Evolutionary conservation across 441 rosid genomes (phyloP), one percentile per base, ranked within the genome.

Genomic region (Populus hybrid): DNA sequence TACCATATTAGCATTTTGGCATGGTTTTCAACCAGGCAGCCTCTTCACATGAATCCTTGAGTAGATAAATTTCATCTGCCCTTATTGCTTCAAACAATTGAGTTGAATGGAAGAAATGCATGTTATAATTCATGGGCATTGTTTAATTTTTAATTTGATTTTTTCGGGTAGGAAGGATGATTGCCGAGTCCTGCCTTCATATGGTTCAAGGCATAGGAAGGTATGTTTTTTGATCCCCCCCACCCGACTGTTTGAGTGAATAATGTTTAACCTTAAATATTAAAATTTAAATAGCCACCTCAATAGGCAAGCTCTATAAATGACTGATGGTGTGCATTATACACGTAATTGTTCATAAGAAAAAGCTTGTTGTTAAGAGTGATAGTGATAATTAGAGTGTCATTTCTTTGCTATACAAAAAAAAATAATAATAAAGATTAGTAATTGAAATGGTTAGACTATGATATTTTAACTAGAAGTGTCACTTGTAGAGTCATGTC

Each of bases 141-240:
- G 14, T 65, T 21, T 23, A 1, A 65, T 65, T 24, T 8, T 10
- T 36, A 10, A 9, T 32, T 35, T 1, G 16, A 32, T 61, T 16
- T 50, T 72, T n/a, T 67, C 9, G 69, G 70, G 76, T 76, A 91
- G 98, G 88, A 84, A 87, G 68, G 80, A 83, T 81, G 82, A 64
- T 75, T 78, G 71, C 82, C 71, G 75, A 79, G 85, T 76, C 65
- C 77, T 1, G 73, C 76, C 82, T 78, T 81, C 85, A 74, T 80
- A 70, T 73, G 76, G 78, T 78, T 69, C 84, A 46, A 87, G 83
- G 84, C 74, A 24, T 68, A 85, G 66, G 74, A 88, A 90, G 99
- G 95, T 88, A 77, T 34, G 70, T 20, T 35, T 42, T 82, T 42
- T 59, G 9, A 23, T 8, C 11, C 72, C 35, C 26, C 42, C 54